Percentiles rank a stretch among this genome's conserved stretches.
These are phyloP conservation scores for Podaxis sp. DNA, from an alignment of 768 basidiomycete species.

Conservation along the genomic window DNA sequence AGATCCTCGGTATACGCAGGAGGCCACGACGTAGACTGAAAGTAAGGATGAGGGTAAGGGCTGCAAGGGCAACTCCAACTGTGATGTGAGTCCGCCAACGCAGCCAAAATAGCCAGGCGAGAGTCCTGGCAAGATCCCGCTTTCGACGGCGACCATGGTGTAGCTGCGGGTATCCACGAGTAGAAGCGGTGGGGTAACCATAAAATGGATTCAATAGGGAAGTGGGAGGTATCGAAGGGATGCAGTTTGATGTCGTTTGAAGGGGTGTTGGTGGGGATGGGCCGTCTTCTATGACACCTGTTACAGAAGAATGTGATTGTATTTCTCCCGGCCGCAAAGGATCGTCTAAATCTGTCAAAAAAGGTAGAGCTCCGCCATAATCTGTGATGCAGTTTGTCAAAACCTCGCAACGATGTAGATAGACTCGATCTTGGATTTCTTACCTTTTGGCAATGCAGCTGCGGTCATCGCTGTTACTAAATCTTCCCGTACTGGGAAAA, in stretches of 20 bases:
- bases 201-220: slow-evolving; percentile 71
- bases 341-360: slow-evolving; percentile 46
- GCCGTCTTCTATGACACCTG: slow-evolving; percentile 11
- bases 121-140: slow-evolving; percentile 61
- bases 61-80: slow-evolving; percentile 26
- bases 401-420: slow-evolving; percentile 13
- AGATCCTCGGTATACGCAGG: slow-evolving; percentile 16
- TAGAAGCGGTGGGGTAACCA: slow-evolving; percentile 54
- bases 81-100: slow-evolving; percentile 51
- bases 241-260: slow-evolving; percentile 16
- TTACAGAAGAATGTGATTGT: slow-evolving; percentile 11
- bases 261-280: slow-evolving; percentile 9
- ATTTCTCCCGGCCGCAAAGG: slow-evolving; percentile 32
- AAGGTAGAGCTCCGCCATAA: slow-evolving; percentile 59
- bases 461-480: slow-evolving; percentile 52
- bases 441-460: slow-evolving; percentile 56
- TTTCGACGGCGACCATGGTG: slow-evolving; percentile 64
- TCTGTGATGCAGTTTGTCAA: slow-evolving; percentile 38
- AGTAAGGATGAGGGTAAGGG: slow-evolving; percentile 24
- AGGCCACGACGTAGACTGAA: slow-evolving; percentile 17
- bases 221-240: slow-evolving; percentile 42
- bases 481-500: slow-evolving; percentile 57
- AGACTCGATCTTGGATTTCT: slow-evolving; percentile 8
- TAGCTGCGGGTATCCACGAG: slow-evolving; percentile 33
- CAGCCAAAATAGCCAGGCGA: slow-evolving; percentile 60